phyloP scores from a whole-genome alignment of 176 grass and related monocot species.

The Triticum turgidum region DNA sequence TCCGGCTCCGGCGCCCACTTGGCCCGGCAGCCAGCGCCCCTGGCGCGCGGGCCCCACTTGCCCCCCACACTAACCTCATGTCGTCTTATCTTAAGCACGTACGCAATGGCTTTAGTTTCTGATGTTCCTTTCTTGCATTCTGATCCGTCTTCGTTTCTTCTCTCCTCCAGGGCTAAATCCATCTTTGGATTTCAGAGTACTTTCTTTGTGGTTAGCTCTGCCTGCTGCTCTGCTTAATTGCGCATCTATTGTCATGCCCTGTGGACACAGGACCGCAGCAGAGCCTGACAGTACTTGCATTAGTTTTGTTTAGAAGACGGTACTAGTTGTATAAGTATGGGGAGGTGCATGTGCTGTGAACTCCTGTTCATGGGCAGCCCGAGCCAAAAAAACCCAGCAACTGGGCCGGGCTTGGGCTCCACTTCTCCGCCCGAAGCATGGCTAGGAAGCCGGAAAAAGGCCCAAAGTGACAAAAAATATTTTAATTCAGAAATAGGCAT shows the following conservation, averaged over 20 bases:
- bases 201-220: neutral
- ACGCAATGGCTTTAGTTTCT: neutral
- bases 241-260: neutral
- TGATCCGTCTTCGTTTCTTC: neutral
- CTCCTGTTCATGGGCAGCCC: neutral
- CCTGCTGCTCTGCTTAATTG: neutral
- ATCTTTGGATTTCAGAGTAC: neutral
- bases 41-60: neutral
- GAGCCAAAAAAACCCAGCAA: too few species aligned
- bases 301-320: neutral
- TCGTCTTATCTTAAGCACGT: neutral
- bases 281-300: neutral
- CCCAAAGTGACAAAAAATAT: too few species aligned
- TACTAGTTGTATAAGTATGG: neutral
- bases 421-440: too few species aligned
- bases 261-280: neutral
- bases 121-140: neutral
- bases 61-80: conserved; percentile 30
- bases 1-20: neutral
- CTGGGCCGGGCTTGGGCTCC: too few species aligned
- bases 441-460: too few species aligned
- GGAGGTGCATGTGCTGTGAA: neutral
- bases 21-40: neutral
- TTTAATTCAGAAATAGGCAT: too few species aligned
- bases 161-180: neutral